Percentiles rank a stretch among this genome's conserved stretches.
phyloP scores from a whole-genome alignment of 768 basidiomycete species.

The Guyanaporus albipodus region DNA sequence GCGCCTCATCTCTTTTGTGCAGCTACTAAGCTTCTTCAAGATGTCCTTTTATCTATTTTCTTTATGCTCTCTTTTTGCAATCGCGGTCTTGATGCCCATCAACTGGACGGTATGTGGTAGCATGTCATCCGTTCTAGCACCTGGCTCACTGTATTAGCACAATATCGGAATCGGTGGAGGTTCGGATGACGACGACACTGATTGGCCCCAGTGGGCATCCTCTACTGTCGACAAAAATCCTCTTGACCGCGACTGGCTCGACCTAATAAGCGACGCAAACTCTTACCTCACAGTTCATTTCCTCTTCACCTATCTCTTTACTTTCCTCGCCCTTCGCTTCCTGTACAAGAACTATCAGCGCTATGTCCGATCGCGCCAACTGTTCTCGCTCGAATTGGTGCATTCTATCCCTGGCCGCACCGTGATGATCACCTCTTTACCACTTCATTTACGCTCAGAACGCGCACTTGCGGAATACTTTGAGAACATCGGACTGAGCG shows the following conservation, averaged over 20 bases:
- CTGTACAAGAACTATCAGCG: conserved; percentile 86
- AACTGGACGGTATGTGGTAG: conserved; percentile 74
- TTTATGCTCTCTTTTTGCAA: conserved; percentile 76
- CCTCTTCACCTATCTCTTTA: conserved; percentile 92
- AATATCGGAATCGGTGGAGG: conserved; percentile 67
- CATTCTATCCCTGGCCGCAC: conserved; percentile 94
- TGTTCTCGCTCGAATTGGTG: conserved; percentile 91
- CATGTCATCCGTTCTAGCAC: neutral
- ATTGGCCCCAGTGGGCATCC: conserved; percentile 43
- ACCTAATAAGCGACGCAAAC: conserved; percentile 86
- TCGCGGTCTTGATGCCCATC: conserved; percentile 87
- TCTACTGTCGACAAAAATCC: conserved; percentile 27
- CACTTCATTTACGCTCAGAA: conserved; percentile 81
- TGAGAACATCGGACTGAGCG: conserved; percentile 79
- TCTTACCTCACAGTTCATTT: conserved; percentile 87
- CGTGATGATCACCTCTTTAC: conserved; percentile 81
- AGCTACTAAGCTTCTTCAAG: conserved; percentile 95
- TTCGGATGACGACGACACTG: conserved; percentile 35
- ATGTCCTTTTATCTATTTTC: conserved; percentile 92
- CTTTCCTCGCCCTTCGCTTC: conserved; percentile 78
- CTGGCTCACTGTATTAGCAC: conserved; percentile 41
- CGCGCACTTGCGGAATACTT: conserved; percentile 89
- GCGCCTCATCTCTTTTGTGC: conserved; percentile 5
- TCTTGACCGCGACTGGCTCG: conserved; percentile 64
- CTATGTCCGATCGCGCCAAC: conserved; percentile 86